These are phyloP conservation scores for Coccomyxa subellipsoidea DNA, from an alignment of 163 green algal genomes.

Conservation along the genomic window DNA sequence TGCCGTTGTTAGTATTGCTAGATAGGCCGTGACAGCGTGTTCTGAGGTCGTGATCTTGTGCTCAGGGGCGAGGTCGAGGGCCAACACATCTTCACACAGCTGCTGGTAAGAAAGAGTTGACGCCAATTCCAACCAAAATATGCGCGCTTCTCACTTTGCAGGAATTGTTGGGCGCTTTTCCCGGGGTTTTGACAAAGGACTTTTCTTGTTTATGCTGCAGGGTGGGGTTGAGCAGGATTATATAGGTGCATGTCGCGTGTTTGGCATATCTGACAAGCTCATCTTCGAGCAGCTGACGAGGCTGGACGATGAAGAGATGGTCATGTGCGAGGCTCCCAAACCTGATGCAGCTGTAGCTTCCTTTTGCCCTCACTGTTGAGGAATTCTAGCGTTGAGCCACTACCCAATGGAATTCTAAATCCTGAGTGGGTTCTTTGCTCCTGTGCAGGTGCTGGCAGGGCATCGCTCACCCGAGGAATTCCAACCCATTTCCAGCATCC, in stretches of 20 bases:
- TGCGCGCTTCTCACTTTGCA: not conserved
- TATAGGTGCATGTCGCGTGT: conserved; percentile 19
- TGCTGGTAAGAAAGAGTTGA: conserved; percentile 13
- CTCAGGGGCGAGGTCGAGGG: conserved; percentile 13
- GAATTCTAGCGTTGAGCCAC: not conserved
- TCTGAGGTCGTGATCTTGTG: not conserved
- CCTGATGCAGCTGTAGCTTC: not conserved
- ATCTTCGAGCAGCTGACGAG: conserved; percentile 22
- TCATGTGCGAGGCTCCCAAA: not conserved
- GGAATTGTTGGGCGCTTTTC: not conserved
- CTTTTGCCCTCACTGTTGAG: not conserved
- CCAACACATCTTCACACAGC: conserved; percentile 20
- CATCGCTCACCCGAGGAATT: conserved; percentile 15
- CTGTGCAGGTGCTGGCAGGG: conserved; percentile 19
- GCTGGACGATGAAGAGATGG: conserved; percentile 23
- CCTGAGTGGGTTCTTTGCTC: not conserved
- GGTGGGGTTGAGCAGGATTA: conserved; percentile 13
- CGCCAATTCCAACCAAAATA: not conserved
- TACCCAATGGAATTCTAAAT: not conserved
- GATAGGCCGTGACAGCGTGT: not conserved
- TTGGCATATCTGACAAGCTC: conserved; percentile 23
- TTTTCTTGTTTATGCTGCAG: conserved; percentile 1
- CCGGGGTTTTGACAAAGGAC: not conserved
- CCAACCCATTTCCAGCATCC: conserved; percentile 9
- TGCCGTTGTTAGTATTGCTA: not conserved